Conservation (phyloP, 202 grass and related monocot species). For the Bolboschoenoplectus hybrid region DNA sequence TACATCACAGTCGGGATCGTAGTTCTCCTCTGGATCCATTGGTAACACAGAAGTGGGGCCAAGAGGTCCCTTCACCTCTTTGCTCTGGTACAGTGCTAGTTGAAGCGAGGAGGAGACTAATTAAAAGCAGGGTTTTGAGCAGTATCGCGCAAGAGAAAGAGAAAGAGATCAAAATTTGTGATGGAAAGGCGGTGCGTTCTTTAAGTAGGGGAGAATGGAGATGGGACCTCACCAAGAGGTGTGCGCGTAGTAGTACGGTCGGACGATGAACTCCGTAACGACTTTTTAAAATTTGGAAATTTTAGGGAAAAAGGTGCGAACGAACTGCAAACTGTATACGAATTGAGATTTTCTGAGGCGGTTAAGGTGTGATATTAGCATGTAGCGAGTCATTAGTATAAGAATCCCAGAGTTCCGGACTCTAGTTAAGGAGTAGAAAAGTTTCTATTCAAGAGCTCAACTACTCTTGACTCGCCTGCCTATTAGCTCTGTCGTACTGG, state of each 20-base stretch:
- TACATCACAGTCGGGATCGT: constrained; percentile 42
- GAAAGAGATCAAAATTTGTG: neutral
- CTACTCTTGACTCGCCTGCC: neutral
- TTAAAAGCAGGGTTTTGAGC: neutral
- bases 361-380: neutral
- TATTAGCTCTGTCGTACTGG: no score
- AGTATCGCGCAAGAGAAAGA: neutral
- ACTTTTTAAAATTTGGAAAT: constrained; percentile 19
- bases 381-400: neutral
- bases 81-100: neutral
- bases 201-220: neutral
- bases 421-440: neutral
- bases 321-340: neutral
- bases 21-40: neutral
- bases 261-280: neutral
- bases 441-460: no score
- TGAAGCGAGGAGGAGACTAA: neutral
- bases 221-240: neutral
- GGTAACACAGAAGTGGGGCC: neutral
- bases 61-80: neutral
- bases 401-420: neutral
- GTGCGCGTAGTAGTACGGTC: neutral
- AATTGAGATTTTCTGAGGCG: neutral
- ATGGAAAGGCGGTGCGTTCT: neutral
- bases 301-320: neutral